phyloP scores from a whole-genome alignment of 1,284 basidiomycete genomes.

The Rugosomyces carneus region DNA sequence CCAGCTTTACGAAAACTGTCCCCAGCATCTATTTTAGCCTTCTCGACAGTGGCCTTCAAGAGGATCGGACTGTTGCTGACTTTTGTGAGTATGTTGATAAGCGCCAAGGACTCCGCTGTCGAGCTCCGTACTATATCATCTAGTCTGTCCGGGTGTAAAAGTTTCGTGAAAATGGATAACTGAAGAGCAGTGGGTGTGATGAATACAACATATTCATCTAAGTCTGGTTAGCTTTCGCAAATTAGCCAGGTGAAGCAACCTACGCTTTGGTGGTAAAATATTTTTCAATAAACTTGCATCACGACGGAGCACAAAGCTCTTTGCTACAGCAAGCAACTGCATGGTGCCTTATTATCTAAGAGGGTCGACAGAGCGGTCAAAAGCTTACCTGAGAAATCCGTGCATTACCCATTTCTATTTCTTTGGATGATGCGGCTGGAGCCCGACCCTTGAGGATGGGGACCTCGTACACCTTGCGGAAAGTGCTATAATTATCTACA shows the following conservation, averaged over 20 bases:
- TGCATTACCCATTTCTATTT: slow-evolving; percentile 71
- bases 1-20: slow-evolving; percentile 41
- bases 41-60: slow-evolving; percentile 67
- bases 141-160: slow-evolving; percentile 65
- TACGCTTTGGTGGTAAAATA: slow-evolving; percentile 90
- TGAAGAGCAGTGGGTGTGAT: slow-evolving; percentile 81
- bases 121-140: slow-evolving; percentile 61
- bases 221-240: neutral
- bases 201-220: slow-evolving; percentile 94
- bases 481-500: slow-evolving; percentile 66
- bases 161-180: slow-evolving; percentile 71
- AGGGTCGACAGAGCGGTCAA: neutral
- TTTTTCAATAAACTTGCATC: slow-evolving; percentile 78
- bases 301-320: slow-evolving; percentile 86
- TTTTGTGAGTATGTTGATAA: slow-evolving; percentile 81
- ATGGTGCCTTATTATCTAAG: neutral
- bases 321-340: slow-evolving; percentile 72
- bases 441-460: slow-evolving; percentile 87
- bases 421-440: slow-evolving; percentile 67
- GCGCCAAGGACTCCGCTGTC: slow-evolving; percentile 75
- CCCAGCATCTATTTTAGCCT: slow-evolving; percentile 42
- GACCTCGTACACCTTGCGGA: slow-evolving; percentile 79
- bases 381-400: slow-evolving; percentile 60
- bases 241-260: slow-evolving; percentile 8
- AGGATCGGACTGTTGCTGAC: slow-evolving; percentile 92